phyloP scores from a whole-genome alignment of 179 eudicot genomes.

The Actinidia arguta region DNA sequence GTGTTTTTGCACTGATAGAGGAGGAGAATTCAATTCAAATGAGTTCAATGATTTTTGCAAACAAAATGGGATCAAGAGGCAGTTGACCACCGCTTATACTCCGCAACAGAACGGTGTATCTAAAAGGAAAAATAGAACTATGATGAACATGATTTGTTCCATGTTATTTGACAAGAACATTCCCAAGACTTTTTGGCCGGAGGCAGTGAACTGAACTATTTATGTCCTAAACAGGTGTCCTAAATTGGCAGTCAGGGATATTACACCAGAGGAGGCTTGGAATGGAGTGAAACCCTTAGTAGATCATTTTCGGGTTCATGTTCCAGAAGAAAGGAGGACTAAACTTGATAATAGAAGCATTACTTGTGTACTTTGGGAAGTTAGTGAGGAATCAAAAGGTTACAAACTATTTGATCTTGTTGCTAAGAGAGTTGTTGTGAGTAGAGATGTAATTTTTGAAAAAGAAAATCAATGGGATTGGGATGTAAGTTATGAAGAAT shows the following conservation, averaged over 20 bases:
- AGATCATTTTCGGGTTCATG: constrained; percentile 8
- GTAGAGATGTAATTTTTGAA: constrained; percentile 18
- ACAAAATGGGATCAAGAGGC: constrained; percentile 6
- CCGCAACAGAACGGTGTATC: background rate
- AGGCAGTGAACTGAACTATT: background rate
- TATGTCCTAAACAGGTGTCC: constrained; percentile 1
- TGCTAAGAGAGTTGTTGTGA: constrained; percentile 5
- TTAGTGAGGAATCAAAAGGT: constrained; percentile 17
- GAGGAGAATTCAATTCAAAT: constrained; percentile 22
- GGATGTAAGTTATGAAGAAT: constrained; percentile 9
- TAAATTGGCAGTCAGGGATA: background rate
- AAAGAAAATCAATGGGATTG: constrained; percentile 15
- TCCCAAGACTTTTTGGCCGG: background rate
- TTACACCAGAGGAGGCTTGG: background rate
- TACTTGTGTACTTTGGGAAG: constrained; percentile 12
- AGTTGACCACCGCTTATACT: background rate
- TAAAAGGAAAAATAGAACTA: background rate
- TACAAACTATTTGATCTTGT: background rate
- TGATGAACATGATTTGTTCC: background rate
- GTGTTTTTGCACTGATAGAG: constrained; percentile 18
- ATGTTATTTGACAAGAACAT: background rate
- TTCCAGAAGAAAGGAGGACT: constrained; percentile 18
- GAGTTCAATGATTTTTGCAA: constrained; percentile 16
- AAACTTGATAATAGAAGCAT: constrained; percentile 5
- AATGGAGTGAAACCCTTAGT: background rate